These are phyloP conservation scores for Parietichytrium sp. DNA, from an alignment of 108 stramenopile genomes.

Conservation along the genomic window DNA sequence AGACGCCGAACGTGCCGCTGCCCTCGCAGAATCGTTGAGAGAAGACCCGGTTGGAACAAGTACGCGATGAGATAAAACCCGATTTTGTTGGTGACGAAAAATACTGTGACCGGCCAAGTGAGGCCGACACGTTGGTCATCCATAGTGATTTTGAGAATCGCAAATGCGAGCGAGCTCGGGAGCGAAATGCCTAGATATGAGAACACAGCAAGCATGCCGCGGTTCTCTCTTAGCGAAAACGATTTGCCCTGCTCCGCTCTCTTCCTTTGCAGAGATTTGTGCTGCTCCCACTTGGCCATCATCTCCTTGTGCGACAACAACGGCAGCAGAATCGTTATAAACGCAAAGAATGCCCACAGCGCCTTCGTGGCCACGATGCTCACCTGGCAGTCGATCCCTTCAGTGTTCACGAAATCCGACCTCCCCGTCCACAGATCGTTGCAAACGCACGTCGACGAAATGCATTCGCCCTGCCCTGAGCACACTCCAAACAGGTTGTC, in stretches of 20 bases:
- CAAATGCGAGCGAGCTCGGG: not conserved
- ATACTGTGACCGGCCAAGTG: not conserved
- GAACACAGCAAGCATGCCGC: not conserved
- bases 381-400: not conserved
- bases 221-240: not conserved
- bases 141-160: not conserved
- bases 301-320: not conserved
- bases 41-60: not conserved
- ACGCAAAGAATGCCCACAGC: not conserved
- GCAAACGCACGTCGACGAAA: not conserved
- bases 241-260: not conserved
- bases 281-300: not conserved
- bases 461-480: slow-evolving; percentile 17
- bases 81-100: not conserved
- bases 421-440: not conserved
- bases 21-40: slow-evolving; percentile 1
- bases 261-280: not conserved
- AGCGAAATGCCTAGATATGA: not conserved
- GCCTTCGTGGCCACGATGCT: slow-evolving; percentile 20
- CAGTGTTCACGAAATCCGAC: not conserved
- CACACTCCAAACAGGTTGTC: too few species aligned
- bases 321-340: not conserved
- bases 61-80: not conserved
- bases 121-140: not conserved
- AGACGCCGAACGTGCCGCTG: not conserved